Conservation (phyloP, 768 basidiomycete genomes). For the Lyophyllum semitale region DNA sequence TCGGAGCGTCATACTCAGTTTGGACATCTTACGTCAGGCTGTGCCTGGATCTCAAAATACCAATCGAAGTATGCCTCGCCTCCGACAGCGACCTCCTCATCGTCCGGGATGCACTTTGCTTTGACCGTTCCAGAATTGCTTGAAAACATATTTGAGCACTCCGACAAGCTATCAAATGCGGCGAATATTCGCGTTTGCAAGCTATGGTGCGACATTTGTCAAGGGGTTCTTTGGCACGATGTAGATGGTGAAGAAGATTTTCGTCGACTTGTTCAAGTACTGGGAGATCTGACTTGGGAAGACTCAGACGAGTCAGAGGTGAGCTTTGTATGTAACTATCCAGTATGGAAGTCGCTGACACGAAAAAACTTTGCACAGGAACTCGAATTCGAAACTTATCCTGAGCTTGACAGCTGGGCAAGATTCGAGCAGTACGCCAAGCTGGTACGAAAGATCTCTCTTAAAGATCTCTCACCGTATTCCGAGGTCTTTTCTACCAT, state of each 20-base stretch:
- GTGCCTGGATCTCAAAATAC: too few species aligned
- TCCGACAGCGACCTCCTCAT: too few species aligned
- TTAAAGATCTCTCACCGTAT: background rate
- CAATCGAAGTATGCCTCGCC: too few species aligned
- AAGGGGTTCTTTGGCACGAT: background rate
- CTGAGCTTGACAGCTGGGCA: background rate
- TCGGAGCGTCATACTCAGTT: too few species aligned
- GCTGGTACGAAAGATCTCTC: background rate
- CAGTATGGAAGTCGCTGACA: too few species aligned
- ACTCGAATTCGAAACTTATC: background rate
- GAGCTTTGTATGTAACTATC: too few species aligned
- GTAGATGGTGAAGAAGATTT: background rate
- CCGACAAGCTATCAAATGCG: background rate
- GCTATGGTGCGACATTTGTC: background rate
- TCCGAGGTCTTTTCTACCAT: background rate
- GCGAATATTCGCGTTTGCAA: background rate
- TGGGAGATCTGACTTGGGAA: background rate
- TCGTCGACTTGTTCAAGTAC: background rate
- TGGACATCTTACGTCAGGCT: too few species aligned
- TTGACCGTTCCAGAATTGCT: background rate
- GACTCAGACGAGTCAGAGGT: too few species aligned
- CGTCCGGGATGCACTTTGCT: background rate
- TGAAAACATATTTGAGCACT: background rate
- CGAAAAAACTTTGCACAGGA: too few species aligned
- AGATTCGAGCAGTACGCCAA: background rate